These are phyloP conservation scores for Penicillium steckii DNA, from an alignment of 495 filamentous ascomycete species.

Conservation along the genomic window DNA sequence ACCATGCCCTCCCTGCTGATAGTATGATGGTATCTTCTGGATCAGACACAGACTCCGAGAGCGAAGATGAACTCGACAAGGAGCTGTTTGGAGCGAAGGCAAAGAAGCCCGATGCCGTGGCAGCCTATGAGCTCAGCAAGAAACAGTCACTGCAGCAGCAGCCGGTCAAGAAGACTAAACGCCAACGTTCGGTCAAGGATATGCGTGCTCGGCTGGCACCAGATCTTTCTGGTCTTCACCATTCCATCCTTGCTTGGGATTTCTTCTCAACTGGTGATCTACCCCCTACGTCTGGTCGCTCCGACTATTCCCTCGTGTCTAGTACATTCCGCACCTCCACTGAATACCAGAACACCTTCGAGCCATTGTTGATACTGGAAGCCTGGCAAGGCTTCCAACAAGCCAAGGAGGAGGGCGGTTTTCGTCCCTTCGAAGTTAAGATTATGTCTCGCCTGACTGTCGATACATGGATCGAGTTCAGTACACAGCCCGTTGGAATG, in stretches of 20 bases:
- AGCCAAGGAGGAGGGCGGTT: constrained; percentile 78
- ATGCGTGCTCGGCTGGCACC: constrained; percentile 91
- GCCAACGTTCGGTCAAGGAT: constrained; percentile 78
- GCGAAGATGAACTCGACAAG: constrained; percentile 63
- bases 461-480: constrained; percentile 90
- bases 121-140: constrained; percentile 55
- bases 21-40: constrained; percentile 83
- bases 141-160: constrained; percentile 51
- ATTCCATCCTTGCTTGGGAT: constrained; percentile 86
- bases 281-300: constrained; percentile 67
- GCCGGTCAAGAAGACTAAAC: constrained; percentile 77
- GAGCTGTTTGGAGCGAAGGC: constrained; percentile 56
- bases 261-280: constrained; percentile 84
- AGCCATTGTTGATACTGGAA: constrained; percentile 86
- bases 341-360: constrained; percentile 86
- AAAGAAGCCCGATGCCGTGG: constrained; percentile 46
- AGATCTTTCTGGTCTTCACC: constrained; percentile 81
- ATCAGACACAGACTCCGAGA: constrained; percentile 74
- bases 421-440: constrained; percentile 78
- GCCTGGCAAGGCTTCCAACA: constrained; percentile 94
- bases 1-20: constrained; percentile 65
- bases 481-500: constrained; percentile 67
- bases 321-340: constrained; percentile 70
- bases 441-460: constrained; percentile 82
- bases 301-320: constrained; percentile 70